Percentiles rank a stretch among this genome's conserved stretches.
These are phyloP conservation scores for Agroathelia rolfsii DNA, from an alignment of 1,284 basidiomycete species.

Conservation along the genomic window DNA sequence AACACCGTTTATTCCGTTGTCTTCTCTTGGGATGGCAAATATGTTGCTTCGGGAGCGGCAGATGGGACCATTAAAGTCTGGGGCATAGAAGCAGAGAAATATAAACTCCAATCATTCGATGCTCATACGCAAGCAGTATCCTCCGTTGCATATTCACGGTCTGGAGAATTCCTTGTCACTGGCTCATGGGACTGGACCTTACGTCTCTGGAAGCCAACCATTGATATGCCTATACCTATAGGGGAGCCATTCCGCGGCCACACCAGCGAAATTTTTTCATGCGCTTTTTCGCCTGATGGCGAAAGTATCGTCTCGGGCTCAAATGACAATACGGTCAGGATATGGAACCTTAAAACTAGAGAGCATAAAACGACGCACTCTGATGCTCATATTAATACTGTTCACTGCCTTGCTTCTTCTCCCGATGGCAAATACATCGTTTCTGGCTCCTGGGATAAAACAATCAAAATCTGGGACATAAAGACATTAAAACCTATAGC, in stretches of 20 bases:
- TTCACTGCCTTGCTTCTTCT: too few relatives aligned
- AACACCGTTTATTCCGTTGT: too few relatives aligned
- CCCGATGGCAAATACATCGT: slow-evolving; percentile 99
- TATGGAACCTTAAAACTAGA: slow-evolving; percentile 12
- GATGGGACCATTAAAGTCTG: slow-evolving; percentile 5
- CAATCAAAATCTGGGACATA: slow-evolving; percentile 99
- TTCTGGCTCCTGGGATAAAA: slow-evolving; percentile 92
- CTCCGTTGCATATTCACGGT: too few relatives aligned
- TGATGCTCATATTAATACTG: too few relatives aligned
- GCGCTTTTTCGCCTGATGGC: slow-evolving; percentile 15
- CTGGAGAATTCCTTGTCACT: slow-evolving; percentile 77
- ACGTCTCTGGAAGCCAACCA: slow-evolving; percentile 92
- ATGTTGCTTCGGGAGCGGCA: slow-evolving; percentile 5
- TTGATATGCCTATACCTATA: too few relatives aligned
- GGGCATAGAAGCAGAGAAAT: slow-evolving; percentile 1
- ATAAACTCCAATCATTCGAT: background rate
- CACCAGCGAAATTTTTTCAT: too few relatives aligned
- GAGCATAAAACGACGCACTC: too few relatives aligned
- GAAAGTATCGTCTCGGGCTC: slow-evolving; percentile 10
- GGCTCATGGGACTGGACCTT: slow-evolving; percentile 89
- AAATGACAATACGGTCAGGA: slow-evolving; percentile 11
- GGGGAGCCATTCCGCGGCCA: too few relatives aligned
- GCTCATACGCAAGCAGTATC: too few relatives aligned
- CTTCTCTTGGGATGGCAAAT: slow-evolving; percentile 6
- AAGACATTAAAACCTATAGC: background rate